Conservation (phyloP, 768 basidiomycete genomes). For the Leccinum barrowsii region DNA sequence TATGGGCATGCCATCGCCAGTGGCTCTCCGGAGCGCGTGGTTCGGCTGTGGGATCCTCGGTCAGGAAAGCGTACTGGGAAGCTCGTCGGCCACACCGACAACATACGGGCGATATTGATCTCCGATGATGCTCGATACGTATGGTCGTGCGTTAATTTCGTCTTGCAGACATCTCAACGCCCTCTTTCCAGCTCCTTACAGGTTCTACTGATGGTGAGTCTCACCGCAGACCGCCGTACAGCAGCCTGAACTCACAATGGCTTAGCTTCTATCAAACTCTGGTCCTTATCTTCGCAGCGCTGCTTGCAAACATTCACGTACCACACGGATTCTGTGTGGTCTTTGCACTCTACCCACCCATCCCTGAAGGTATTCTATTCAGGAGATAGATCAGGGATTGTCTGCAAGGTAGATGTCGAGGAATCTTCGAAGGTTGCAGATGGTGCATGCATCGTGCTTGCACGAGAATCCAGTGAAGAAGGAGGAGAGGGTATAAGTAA, state of each 20-base stretch:
- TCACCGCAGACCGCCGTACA: neutral
- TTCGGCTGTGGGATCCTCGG: constrained; percentile 92
- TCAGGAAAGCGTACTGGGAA: constrained; percentile 77
- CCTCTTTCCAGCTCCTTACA: constrained; percentile 58
- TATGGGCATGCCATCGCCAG: constrained; percentile 80
- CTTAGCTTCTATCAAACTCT: constrained; percentile 83
- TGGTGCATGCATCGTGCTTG: constrained; percentile 85
- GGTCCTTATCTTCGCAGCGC: constrained; percentile 86
- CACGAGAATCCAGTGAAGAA: constrained; percentile 54
- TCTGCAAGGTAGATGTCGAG: constrained; percentile 91
- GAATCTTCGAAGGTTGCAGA: constrained; percentile 76
- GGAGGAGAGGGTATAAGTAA: constrained; percentile 70
- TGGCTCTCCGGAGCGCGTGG: constrained; percentile 87
- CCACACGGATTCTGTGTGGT: constrained; percentile 94
- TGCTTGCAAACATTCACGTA: constrained; percentile 96
- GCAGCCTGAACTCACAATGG: constrained; percentile 13
- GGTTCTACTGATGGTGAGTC: constrained; percentile 70
- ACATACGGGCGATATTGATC: constrained; percentile 85
- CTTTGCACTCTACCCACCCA: constrained; percentile 83
- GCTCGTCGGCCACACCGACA: constrained; percentile 95
- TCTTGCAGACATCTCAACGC: constrained; percentile 8
- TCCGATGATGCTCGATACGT: constrained; percentile 92
- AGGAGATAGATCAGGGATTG: constrained; percentile 85
- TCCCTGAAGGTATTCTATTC: constrained; percentile 90
- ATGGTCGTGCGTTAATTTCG: constrained; percentile 31